A percentile compares a stretch with the other conserved stretches of the same genome.
Evolutionary conservation across 2,329 filamentous ascomycete genomes (phyloP).

Genomic region (Lachnellula subtilissima): DNA sequence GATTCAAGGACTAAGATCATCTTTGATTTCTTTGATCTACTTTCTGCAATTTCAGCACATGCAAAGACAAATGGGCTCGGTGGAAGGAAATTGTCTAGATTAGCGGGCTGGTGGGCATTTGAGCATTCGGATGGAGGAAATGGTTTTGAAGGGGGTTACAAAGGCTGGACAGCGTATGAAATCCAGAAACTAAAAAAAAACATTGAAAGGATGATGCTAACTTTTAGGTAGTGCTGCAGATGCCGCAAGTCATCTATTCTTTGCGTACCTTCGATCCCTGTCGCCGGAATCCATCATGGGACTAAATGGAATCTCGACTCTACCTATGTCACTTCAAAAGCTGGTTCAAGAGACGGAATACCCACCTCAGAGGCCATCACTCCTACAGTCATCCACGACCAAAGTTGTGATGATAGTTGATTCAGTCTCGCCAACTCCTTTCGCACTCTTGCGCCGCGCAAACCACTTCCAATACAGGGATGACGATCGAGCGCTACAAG

Average conservation of each 20-base stretch:
- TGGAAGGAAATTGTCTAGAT: constrained; percentile 86
- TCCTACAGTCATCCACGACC: constrained; percentile 76
- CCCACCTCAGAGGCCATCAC: constrained; percentile 70
- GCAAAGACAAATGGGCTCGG: constrained; percentile 90
- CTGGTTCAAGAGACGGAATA: constrained; percentile 91
- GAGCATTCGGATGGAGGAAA: constrained; percentile 81
- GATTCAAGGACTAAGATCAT: constrained; percentile 82
- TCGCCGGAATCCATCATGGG: constrained; percentile 69
- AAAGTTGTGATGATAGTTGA: constrained; percentile 97
- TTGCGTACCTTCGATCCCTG: constrained; percentile 88
- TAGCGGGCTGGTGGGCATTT: constrained; percentile 98
- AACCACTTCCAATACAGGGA: constrained; percentile 96
- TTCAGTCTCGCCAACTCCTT: constrained; percentile 88
- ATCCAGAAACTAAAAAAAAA: not conserved
- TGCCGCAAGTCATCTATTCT: constrained; percentile 95
- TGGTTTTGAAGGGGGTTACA: constrained; percentile 93
- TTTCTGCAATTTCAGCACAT: constrained; percentile 86
- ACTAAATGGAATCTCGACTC: constrained; percentile 72
- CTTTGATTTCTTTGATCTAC: constrained; percentile 91
- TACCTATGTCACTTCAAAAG: constrained; percentile 87
- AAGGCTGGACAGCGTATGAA: constrained; percentile 72
- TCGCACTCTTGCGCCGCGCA: constrained; percentile 80
- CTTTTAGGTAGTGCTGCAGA: constrained; percentile 67
- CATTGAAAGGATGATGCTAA: not conserved
- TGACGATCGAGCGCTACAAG: constrained; percentile 75